Evolutionary conservation across 2,329 filamentous ascomycete species (phyloP), one percentile per base, ranked within the genome.

Genomic region (Rutstroemia sydowiana): DNA sequence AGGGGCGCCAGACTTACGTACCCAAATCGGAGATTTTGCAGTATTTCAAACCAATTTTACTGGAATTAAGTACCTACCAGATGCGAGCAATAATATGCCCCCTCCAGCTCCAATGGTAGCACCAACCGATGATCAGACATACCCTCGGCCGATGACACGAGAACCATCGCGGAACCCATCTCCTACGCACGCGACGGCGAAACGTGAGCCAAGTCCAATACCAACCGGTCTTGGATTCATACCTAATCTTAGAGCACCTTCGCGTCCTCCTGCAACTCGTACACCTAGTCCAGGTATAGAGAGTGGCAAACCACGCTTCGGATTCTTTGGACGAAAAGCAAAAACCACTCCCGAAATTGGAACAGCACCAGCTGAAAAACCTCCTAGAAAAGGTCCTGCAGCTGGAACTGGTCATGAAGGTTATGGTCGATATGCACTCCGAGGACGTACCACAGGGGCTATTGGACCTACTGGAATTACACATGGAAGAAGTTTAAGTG

Each of bases 341-440:
- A 95, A 88, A 67, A 75, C 79, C 0, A 74, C 79, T 1, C 65
- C 77, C 3, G 75, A 81, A 39, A 65, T 68, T n/a, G 55, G 69
- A 10, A 68, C 67, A 18, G 54, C 66, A 0, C 77, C 82, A n/a
- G 74, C 76, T 34, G 81, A 84, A 8, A 82, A 77, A 57, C 64
- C 72, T 7, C 55, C 72, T 21, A 78, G 86, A 26, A 92, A 89
- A 68, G 91, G 92, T 0, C 92, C 92, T 20, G 81, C 79, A 14
- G 92, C 92, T 37, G 92, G 92, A n/a, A 97, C 92, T 34, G 92
- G 92, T 0, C 90, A 97, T 63, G 92, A 97, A 70, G 86, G 86
- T 1, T 91, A 92, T 62, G 85, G 85, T 0, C 78, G 78, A 51
- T 73, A 88, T 51, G 71, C 75, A 5, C 62, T 73, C 28, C 78